Evolutionary conservation across 139 green algal genomes (phyloP).

Genomic region (Chlorella ohadii): DNA sequence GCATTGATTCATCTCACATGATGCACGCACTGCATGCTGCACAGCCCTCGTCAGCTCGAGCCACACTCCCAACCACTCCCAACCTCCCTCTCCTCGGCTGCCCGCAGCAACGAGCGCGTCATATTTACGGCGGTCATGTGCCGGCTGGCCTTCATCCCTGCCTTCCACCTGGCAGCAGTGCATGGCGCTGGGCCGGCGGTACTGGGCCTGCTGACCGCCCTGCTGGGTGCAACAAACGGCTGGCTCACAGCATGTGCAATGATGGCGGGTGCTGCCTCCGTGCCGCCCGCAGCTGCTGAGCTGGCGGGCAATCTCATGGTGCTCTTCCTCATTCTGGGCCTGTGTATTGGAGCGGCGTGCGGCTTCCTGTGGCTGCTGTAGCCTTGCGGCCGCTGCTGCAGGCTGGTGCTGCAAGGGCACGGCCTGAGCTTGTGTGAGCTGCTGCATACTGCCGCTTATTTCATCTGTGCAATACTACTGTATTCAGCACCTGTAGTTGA

Average conservation of each 20-base stretch:
- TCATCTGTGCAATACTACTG: too few relatives aligned
- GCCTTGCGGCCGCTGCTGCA: background rate
- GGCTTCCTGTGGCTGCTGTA: slow-evolving; percentile 76
- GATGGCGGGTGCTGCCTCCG: slow-evolving; percentile 38
- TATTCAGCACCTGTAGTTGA: too few relatives aligned
- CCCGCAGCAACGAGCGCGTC: background rate
- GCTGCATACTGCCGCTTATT: background rate
- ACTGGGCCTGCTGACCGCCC: slow-evolving; percentile 42
- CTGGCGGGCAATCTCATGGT: slow-evolving; percentile 79
- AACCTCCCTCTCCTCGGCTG: background rate
- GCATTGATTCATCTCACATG: too few relatives aligned
- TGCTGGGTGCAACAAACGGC: slow-evolving; percentile 71
- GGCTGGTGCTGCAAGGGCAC: too few relatives aligned
- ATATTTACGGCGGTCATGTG: background rate
- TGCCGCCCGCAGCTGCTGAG: slow-evolving; percentile 39
- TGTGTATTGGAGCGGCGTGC: slow-evolving; percentile 71
- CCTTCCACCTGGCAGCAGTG: slow-evolving; percentile 49
- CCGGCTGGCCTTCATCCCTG: slow-evolving; percentile 64
- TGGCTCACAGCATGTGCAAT: slow-evolving; percentile 67
- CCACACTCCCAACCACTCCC: too few relatives aligned
- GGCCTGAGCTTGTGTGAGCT: too few relatives aligned
- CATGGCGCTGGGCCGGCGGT: slow-evolving; percentile 8
- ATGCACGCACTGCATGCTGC: too few relatives aligned
- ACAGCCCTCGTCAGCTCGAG: too few relatives aligned
- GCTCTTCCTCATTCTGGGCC: slow-evolving; percentile 78